Base-by-base conservation (phyloP, 345 rosid species). In the Rhodamnia rubescens region DNA sequence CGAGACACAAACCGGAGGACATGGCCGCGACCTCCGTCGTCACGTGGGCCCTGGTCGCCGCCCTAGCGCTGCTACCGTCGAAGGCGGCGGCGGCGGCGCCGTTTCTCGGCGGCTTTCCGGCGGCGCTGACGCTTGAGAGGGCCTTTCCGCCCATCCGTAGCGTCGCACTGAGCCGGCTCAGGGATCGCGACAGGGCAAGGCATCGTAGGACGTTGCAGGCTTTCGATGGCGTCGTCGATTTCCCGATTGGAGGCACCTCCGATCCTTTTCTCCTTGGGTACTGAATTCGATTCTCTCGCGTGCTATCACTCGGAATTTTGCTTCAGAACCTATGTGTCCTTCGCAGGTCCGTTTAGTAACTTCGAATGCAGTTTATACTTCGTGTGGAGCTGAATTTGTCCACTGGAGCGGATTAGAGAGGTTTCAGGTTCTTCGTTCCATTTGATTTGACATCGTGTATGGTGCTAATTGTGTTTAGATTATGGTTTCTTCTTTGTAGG, bases 201-300 rank as follows among this genome's bases (percentile, higher is more conserved):
- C 99, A 93, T 86, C 92, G 96, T 22, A 92, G 98, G 87, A 91
- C 95, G 91, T 88, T 95, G 86, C 95, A 92, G 91, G 85, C 94
- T 2, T 42, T 90, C 29, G 92, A 83, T 78, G 98, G 96, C 16
- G 94, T 97, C 32, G 89, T 93, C 15, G 98, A 95, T 95, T 96
- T 96, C 83, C 90, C 93, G 6, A 96, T 96, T 44, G 89, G 86
- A n/a, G 99, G 98, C 84, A 94, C 96, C 26, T 96, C 91, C 91
- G 95, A 95, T 93, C 99, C 99, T 64, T 92, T 91, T 84, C 89
- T 92, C 64, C 98, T 96, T 89, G 99, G 99, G 99, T 97, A 95
- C 55, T n/a, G 83, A 29, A 51, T n/a, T 82, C 36, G 56, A 32
- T 58, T 12, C 69, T 40, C 75, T 24, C 32, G 24, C 83, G 56